These are phyloP conservation scores for Chondrostereum purpureum DNA, from an alignment of 1,284 basidiomycete genomes.

Conservation along the genomic window DNA sequence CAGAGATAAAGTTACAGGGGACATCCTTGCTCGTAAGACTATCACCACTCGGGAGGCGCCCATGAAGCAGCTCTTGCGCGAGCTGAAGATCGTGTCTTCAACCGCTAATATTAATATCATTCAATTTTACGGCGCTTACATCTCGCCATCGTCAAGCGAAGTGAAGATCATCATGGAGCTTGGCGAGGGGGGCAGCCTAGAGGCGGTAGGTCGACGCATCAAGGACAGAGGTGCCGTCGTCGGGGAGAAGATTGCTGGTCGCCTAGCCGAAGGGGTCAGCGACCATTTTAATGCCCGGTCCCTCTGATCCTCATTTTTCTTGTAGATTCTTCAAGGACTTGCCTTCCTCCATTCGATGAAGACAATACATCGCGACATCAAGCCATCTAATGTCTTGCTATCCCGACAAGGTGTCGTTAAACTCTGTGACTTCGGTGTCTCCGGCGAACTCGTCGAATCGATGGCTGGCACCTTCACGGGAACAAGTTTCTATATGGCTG, in stretches of 20 bases:
- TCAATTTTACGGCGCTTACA: conserved; percentile 90
- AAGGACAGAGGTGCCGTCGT: conserved; percentile 77
- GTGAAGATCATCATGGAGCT: conserved; percentile 97
- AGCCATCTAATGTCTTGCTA: conserved; percentile 92
- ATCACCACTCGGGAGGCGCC: conserved; percentile 94
- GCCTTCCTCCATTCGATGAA: conserved; percentile 86
- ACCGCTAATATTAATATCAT: conserved; percentile 88
- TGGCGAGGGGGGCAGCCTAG: conserved; percentile 85
- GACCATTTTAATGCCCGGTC: conserved; percentile 5
- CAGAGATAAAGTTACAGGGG: conserved; percentile 66
- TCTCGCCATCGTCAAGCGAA: conserved; percentile 86
- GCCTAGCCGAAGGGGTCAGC: conserved; percentile 84
- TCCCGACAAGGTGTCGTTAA: conserved; percentile 85
- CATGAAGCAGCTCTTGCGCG: conserved; percentile 86
- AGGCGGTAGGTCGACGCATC: conserved; percentile 82
- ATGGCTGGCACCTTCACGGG: conserved; percentile 94
- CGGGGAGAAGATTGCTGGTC: conserved; percentile 87
- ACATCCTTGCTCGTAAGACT: conserved; percentile 92
- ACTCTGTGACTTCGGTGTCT: conserved; percentile 94
- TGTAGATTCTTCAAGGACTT: conserved; percentile 82
- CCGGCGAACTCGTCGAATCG: conserved; percentile 89
- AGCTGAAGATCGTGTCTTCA: conserved; percentile 84
- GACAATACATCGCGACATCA: conserved; percentile 97
- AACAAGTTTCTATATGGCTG: conserved; percentile 97
- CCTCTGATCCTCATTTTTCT: conserved; percentile 6